Evolutionary conservation across 768 basidiomycete genomes (phyloP).

Genomic region (Leucosporidium scottii): DNA sequence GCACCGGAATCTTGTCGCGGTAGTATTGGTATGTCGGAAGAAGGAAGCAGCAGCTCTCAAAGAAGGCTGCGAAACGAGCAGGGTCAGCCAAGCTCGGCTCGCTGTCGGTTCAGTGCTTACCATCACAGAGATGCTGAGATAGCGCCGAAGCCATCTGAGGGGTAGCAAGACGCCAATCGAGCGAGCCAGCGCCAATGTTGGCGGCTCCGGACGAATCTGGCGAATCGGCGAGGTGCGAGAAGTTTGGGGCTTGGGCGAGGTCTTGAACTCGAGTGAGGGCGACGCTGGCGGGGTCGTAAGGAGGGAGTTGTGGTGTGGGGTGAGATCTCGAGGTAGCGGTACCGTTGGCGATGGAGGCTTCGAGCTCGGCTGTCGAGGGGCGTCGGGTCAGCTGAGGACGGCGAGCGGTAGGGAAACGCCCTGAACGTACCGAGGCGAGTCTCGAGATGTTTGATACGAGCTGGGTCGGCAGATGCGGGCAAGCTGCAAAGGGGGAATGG

Average conservation of each 20-base stretch:
- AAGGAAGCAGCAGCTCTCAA: slow-evolving; percentile 6
- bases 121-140: not conserved
- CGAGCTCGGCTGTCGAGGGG: slow-evolving; percentile 1
- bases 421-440: not conserved
- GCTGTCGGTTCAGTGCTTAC: not conserved
- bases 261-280: not conserved
- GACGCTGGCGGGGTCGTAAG: not conserved
- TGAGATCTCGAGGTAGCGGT: not conserved
- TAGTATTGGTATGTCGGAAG: not conserved
- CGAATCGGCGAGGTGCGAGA: not conserved
- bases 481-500: not conserved
- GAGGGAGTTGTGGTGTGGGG: not conserved
- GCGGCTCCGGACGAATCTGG: not conserved
- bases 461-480: not conserved
- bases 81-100: not conserved
- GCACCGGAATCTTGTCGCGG: not conserved
- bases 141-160: slow-evolving; percentile 1
- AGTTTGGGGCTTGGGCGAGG: not conserved
- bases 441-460: slow-evolving; percentile 2
- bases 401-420: not conserved
- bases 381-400: too few relatives aligned
- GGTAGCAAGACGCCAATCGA: slow-evolving; percentile 11
- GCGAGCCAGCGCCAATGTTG: not conserved
- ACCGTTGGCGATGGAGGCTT: not conserved
- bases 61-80: slow-evolving; percentile 1